A percentile compares a stretch with the other conserved stretches of the same genome.
phyloP scores from a whole-genome alignment of 1,284 basidiomycete species.

The Microbotryomycetes sp. region DNA sequence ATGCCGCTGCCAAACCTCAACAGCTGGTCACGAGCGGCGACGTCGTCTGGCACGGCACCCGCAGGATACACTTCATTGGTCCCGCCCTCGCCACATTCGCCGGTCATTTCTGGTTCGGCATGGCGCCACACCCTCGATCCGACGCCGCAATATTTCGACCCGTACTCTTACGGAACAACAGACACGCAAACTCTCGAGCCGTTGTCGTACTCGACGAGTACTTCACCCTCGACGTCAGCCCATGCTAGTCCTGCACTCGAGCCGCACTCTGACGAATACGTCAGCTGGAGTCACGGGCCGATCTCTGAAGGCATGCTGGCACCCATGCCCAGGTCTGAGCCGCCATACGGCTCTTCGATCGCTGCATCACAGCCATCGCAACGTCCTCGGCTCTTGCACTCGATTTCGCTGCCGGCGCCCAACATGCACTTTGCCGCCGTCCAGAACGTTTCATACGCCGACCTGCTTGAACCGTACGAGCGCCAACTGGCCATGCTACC shows the following conservation, averaged over 20 bases:
- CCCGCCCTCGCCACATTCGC: background rate
- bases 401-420: background rate
- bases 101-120: background rate
- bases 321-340: background rate
- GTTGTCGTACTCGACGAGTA: conserved; percentile 72
- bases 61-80: background rate
- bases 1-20: background rate
- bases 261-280: background rate
- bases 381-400: background rate
- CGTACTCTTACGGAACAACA: conserved; percentile 66
- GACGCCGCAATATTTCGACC: conserved; percentile 81
- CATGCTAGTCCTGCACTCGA: background rate
- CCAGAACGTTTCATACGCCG: background rate
- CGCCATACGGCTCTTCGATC: background rate
- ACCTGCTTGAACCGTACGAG: background rate
- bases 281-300: background rate
- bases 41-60: no score
- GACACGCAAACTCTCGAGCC: background rate
- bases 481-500: background rate
- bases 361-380: background rate
- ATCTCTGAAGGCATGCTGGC: background rate
- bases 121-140: conserved; percentile 74
- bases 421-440: background rate
- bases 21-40: background rate
- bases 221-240: conserved; percentile 59